Conservation (phyloP, 2,329 filamentous ascomycete genomes). For the Fusarium piperis region DNA sequence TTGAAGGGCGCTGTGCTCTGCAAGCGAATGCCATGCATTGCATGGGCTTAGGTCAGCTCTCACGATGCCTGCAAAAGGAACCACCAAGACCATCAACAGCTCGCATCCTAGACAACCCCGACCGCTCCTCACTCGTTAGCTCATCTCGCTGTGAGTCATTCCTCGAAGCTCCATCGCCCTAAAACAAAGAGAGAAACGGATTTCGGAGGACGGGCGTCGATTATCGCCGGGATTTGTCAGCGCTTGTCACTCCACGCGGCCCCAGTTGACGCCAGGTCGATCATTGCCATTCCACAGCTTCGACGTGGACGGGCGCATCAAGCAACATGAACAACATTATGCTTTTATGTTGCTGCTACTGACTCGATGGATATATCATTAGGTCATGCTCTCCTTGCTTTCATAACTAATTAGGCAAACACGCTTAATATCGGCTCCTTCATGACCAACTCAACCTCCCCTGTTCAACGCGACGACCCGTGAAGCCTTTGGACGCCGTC, state of each 20-base stretch:
- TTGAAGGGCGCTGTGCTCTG: not conserved
- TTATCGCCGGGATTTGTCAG: conserved; percentile 41
- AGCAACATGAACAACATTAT: not conserved
- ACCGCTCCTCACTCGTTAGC: not conserved
- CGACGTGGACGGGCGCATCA: not conserved
- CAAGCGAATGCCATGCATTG: not conserved
- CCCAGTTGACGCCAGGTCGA: not conserved
- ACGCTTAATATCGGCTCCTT: not conserved
- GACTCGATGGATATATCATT: not conserved
- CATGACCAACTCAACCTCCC: not conserved
- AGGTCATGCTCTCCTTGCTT: not conserved
- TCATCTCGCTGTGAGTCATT: conserved; percentile 29
- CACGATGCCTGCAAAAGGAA: not conserved
- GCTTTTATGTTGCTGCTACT: not conserved
- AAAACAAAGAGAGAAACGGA: conserved; percentile 15
- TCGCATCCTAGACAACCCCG: not conserved
- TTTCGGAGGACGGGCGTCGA: conserved; percentile 31
- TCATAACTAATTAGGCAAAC: not conserved
- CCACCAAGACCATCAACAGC: not conserved
- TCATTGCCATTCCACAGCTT: not conserved
- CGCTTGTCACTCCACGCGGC: conserved; percentile 25
- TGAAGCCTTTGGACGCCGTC: not conserved
- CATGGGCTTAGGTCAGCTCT: not conserved
- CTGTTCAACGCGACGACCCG: not conserved
- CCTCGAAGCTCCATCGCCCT: not conserved